Base-by-base conservation (phyloP, 202 grass and related monocot species). In the Setaria italica region DNA sequence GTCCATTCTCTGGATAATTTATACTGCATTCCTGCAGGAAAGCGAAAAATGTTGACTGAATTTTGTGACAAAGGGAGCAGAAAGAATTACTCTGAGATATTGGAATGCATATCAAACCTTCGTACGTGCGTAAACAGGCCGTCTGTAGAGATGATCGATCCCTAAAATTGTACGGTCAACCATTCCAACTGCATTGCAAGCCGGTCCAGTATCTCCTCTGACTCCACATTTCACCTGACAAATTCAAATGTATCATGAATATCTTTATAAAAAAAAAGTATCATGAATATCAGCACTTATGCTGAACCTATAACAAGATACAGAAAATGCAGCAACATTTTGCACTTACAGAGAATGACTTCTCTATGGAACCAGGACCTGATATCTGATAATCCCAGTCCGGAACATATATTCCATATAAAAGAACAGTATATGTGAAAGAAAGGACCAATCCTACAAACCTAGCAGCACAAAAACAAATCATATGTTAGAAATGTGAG, bases 11-110 rank as follows among this genome's bases (percentile, higher is more conserved):
- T 30, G 94, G 97, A 70, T 85, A 99, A 83, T 89, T 54, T 66
- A 89, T 97, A 78, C 97, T 99, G 63, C 97, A 99, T 94, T 94
- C 85, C 97, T 99, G 89, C 64, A 48, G 55, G 50, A 50, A 48
- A 37, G 6, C 19, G 66, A 47, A 43, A 84, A 11, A 81, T 6
- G 21, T 19, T 25, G 16, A 85, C 7, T 63, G 48, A 57, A 68
- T 7, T 68, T 69, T 72, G 16, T 69, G 32, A 55, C 20, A 73
- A 73, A 54, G 42, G 70, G 8, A 41, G 34, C 35, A 72, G 21
- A 15, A 72, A 76, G 25, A 55, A 82, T 76, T 72, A 6, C 34
- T 57, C 11, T 66, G 13, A 71, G 30, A 21, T n/a, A 1, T 74
- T 76, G 51, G 29, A 82, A 4, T 85, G 57, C 66, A 82, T 57